A percentile compares a stretch with the other conserved stretches of the same genome.
phyloP scores from a whole-genome alignment of 148 eudicot genomes.

The Rhododendron mucronatum region DNA sequence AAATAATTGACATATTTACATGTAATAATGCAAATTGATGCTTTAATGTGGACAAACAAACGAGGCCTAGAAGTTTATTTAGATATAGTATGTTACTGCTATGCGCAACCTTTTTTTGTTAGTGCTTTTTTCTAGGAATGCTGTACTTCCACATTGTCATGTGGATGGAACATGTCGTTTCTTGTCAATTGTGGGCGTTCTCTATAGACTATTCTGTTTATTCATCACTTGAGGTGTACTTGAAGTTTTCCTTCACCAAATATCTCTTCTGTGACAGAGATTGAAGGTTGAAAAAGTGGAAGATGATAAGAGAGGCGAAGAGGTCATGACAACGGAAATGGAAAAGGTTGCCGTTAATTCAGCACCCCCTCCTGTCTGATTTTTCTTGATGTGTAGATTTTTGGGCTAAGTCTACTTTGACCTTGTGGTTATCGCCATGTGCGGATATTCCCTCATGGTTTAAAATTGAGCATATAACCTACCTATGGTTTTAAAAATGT shows the following conservation, averaged over 20 bases:
- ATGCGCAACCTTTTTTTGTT: background rate
- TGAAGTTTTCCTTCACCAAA: background rate
- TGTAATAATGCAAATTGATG: background rate
- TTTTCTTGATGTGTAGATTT: constrained; percentile 4
- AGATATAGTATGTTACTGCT: background rate
- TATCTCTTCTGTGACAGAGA: constrained; percentile 31
- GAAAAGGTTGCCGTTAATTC: constrained; percentile 13
- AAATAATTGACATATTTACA: background rate
- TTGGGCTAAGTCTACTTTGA: no score
- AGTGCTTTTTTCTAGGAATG: background rate
- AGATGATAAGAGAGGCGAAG: constrained; percentile 17
- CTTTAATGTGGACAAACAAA: background rate
- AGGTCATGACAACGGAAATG: constrained; percentile 22
- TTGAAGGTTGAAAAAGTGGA: constrained; percentile 30
- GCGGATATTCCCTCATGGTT: no score
- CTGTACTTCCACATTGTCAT: background rate
- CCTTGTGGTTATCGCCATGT: no score
- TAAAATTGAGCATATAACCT: no score
- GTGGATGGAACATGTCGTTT: background rate
- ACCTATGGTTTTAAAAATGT: no score
- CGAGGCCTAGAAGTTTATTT: background rate
- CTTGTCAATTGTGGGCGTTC: background rate
- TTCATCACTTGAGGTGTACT: background rate
- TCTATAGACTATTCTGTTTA: background rate
- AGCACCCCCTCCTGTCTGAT: background rate